phyloP scores from a whole-genome alignment of 2,329 filamentous ascomycete genomes.

The Alternaria longipes region DNA sequence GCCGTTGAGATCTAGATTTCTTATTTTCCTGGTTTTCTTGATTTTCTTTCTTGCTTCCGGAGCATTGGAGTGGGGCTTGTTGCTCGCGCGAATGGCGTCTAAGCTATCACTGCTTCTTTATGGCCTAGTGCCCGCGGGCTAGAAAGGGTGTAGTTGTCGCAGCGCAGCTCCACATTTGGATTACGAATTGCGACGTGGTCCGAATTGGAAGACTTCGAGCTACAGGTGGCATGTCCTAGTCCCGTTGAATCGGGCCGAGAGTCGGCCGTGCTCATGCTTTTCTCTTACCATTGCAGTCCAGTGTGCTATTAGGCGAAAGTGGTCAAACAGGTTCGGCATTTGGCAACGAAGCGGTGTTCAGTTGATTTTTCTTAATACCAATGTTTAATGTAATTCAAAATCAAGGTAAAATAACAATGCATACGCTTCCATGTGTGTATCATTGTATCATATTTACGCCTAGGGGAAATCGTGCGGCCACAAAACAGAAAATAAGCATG shows the following conservation, averaged over 20 bases:
- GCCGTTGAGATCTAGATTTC: not conserved
- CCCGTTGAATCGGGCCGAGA: not conserved
- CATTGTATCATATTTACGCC: not conserved
- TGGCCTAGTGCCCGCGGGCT: not conserved
- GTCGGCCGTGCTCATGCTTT: not conserved
- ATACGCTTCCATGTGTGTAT: not conserved
- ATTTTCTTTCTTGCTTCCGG: not conserved
- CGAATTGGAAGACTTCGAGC: not conserved
- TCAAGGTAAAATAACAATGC: not conserved
- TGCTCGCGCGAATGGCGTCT: conserved; percentile 3
- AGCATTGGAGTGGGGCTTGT: not conserved
- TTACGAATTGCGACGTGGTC: conserved; percentile 1
- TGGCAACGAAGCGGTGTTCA: not conserved
- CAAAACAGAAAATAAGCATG: not conserved
- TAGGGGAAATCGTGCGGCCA: not conserved
- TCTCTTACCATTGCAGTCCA: not conserved
- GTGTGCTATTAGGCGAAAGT: not conserved
- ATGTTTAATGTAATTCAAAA: not conserved
- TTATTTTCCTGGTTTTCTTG: not conserved
- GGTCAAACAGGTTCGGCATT: not conserved
- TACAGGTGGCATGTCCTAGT: not conserved
- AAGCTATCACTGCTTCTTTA: not conserved
- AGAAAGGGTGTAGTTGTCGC: not conserved
- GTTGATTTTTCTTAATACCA: not conserved
- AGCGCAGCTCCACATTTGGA: not conserved